A percentile compares a stretch with the other conserved stretches of the same genome.
phyloP scores from a whole-genome alignment of 345 rosid species.

The Eucalyptus melliodora region DNA sequence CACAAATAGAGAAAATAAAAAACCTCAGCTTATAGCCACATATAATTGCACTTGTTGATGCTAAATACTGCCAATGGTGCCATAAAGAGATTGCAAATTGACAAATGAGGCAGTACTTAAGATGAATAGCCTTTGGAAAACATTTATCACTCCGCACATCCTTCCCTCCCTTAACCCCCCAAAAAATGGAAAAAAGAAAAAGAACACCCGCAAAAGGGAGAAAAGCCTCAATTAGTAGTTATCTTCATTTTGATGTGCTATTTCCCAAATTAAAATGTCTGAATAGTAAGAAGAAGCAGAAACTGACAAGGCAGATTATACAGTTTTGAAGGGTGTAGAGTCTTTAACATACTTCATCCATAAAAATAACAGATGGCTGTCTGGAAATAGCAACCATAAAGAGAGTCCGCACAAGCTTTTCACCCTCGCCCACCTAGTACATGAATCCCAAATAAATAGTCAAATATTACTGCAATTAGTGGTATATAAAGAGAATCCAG shows the following conservation, averaged over 20 bases:
- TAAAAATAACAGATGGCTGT: slow-evolving; percentile 94
- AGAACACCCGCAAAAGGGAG: not conserved
- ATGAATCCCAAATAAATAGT: not conserved
- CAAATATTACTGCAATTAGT: not conserved
- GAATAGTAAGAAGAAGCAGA: not conserved
- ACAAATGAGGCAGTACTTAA: not conserved
- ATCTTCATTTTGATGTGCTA: not conserved
- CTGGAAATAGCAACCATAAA: slow-evolving; percentile 84
- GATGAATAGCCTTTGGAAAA: not conserved
- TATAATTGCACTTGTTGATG: not conserved
- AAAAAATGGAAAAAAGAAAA: not conserved
- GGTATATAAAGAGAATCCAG: not conserved
- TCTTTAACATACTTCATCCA: slow-evolving; percentile 63
- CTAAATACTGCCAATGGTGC: not conserved
- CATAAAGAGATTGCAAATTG: not conserved
- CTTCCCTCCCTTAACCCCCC: not conserved
- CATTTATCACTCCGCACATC: not conserved
- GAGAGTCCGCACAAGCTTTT: slow-evolving; percentile 87
- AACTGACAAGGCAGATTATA: not conserved
- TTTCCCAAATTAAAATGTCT: not conserved
- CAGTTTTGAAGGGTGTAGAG: not conserved
- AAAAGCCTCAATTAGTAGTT: not conserved
- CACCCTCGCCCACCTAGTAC: slow-evolving; percentile 91
- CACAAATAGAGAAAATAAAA: not conserved
- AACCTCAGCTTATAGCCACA: not conserved